phyloP scores from a whole-genome alignment of 2,329 filamentous ascomycete genomes.

The Diaporthe amygdali region DNA sequence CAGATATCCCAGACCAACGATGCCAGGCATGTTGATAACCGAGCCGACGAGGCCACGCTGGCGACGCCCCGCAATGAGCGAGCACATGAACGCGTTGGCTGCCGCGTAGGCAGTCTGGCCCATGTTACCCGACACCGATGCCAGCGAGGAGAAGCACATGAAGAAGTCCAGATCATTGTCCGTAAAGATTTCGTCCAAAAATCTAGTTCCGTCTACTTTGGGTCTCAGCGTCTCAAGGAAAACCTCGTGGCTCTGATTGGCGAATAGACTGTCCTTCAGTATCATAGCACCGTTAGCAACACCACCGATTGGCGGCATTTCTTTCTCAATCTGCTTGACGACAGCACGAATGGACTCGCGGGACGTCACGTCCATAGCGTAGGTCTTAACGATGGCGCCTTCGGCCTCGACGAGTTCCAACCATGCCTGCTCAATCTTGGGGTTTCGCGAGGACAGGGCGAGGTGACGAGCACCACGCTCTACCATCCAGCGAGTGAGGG shows the following conservation, averaged over 20 bases:
- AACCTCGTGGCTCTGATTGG: slow-evolving; percentile 21
- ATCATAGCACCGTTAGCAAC: slow-evolving; percentile 27
- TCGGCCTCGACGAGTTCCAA: slow-evolving; percentile 28
- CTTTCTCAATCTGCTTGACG: background rate
- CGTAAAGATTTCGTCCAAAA: slow-evolving; percentile 32
- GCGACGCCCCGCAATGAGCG: slow-evolving; percentile 39
- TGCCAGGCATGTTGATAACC: slow-evolving; percentile 43
- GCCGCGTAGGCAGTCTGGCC: slow-evolving; percentile 49
- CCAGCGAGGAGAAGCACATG: slow-evolving; percentile 37
- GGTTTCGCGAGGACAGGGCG: slow-evolving; percentile 44
- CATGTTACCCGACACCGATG: slow-evolving; percentile 31
- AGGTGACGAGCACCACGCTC: slow-evolving; percentile 41
- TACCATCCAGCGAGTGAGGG: slow-evolving; percentile 46
- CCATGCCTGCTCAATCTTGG: slow-evolving; percentile 37
- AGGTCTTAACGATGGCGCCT: slow-evolving; percentile 21
- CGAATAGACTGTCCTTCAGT: slow-evolving; percentile 21
- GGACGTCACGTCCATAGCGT: slow-evolving; percentile 18
- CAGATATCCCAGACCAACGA: slow-evolving; percentile 48
- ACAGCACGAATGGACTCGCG: background rate
- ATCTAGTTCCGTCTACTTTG: slow-evolving; percentile 33
- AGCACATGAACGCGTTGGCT: slow-evolving; percentile 45
- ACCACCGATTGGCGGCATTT: slow-evolving; percentile 14
- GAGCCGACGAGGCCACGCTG: slow-evolving; percentile 43
- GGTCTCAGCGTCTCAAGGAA: slow-evolving; percentile 29
- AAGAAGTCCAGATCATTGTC: slow-evolving; percentile 35